Percentiles rank a stretch among this genome's conserved stretches.
phyloP scores from a whole-genome alignment of 2,329 filamentous ascomycete species.

The Sporothrix inflata region DNA sequence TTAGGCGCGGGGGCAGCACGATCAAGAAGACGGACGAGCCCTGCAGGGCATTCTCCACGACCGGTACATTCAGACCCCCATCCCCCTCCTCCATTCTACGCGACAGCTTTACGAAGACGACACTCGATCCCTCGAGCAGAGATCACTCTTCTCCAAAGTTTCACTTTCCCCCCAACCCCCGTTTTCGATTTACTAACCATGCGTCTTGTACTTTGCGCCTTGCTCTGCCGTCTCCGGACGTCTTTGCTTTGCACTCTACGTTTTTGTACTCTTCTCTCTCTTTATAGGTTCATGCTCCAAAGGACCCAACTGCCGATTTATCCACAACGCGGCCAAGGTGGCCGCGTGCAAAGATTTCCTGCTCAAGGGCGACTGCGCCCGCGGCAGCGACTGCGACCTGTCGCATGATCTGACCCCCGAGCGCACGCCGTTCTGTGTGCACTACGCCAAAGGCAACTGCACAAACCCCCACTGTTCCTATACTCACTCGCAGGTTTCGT shows the following conservation, averaged over 20 bases:
- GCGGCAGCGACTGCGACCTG: conserved; percentile 81
- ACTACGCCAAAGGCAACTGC: conserved; percentile 89
- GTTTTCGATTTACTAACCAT: conserved; percentile 24
- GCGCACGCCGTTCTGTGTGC: conserved; percentile 84
- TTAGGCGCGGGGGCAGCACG: conserved; percentile 52
- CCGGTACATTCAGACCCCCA: conserved; percentile 59
- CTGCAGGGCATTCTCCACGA: conserved; percentile 73
- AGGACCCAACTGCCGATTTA: conserved; percentile 76
- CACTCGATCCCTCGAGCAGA: not conserved
- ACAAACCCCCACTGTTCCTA: conserved; percentile 85
- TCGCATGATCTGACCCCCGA: conserved; percentile 85
- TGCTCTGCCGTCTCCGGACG: not conserved
- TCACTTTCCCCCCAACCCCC: not conserved
- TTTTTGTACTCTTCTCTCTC: not conserved
- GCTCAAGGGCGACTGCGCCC: conserved; percentile 74
- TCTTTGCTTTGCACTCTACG: not conserved
- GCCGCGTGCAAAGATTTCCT: conserved; percentile 89
- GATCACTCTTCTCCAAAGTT: not conserved
- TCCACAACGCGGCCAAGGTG: conserved; percentile 84
- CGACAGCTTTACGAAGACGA: not conserved
- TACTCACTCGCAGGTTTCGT: conserved; percentile 78
- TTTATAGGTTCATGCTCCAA: conserved; percentile 79
- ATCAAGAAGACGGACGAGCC: conserved; percentile 72
- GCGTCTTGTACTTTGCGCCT: conserved; percentile 1
- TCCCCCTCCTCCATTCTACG: conserved; percentile 15